Evolutionary conservation across 495 filamentous ascomycete genomes (phyloP).

Genomic region (Aspergillus mulundensis): DNA sequence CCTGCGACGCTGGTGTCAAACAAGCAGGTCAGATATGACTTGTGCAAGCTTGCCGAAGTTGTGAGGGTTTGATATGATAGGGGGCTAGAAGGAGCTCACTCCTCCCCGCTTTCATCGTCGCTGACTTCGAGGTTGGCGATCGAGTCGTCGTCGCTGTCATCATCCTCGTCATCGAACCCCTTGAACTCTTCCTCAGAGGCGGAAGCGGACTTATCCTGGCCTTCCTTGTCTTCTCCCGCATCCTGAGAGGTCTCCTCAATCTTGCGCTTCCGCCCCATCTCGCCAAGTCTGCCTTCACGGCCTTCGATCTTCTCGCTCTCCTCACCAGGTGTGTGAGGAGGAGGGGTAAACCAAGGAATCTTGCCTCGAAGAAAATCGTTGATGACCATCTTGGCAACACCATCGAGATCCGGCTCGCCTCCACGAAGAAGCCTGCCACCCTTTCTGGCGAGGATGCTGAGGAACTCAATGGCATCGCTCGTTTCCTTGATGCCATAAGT

Average conservation of each 20-base stretch:
- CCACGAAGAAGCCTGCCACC: conserved; percentile 79
- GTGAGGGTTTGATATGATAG: background rate
- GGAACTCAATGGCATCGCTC: conserved; percentile 67
- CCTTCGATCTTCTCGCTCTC: conserved; percentile 55
- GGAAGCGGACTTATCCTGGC: conserved; percentile 23
- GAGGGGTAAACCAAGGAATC: conserved; percentile 89
- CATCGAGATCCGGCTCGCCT: conserved; percentile 88
- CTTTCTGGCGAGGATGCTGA: conserved; percentile 84
- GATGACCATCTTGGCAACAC: conserved; percentile 90
- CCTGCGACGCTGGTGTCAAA: background rate
- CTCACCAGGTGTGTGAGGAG: conserved; percentile 57
- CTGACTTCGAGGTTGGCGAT: conserved; percentile 43
- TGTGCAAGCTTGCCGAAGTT: background rate
- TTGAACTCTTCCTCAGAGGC: conserved; percentile 34
- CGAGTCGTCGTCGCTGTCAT: conserved; percentile 31
- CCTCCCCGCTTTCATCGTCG: conserved; percentile 42
- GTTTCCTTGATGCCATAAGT: conserved; percentile 81
- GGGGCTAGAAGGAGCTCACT: conserved; percentile 21
- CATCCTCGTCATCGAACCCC: conserved; percentile 34
- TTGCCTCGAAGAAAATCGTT: conserved; percentile 95
- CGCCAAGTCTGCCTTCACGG: conserved; percentile 57
- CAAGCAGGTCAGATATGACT: background rate
- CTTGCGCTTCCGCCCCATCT: conserved; percentile 58
- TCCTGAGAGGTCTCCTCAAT: conserved; percentile 38
- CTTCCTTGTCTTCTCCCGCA: conserved; percentile 21